Evolutionary conservation across 208 protist genomes (phyloP), one percentile per base, ranked within the genome.

Genomic region (Endotrypanum monterogeii): DNA sequence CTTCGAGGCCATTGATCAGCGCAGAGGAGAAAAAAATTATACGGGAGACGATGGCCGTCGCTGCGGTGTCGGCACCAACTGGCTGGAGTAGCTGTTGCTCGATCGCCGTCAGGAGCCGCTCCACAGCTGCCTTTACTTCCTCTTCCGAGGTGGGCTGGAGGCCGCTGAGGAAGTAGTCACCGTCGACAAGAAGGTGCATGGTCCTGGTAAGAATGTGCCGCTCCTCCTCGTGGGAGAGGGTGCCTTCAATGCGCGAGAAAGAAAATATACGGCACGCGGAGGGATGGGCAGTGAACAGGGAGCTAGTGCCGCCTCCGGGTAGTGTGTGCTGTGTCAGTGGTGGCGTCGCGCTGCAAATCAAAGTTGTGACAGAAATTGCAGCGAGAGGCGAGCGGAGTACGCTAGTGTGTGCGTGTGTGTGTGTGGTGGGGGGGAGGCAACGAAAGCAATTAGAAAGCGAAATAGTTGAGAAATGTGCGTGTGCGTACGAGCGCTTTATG

Each of bases 111-210:
- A 86, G 32, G 56, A 94, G 72, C 18, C 82, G 73, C 11, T 90
- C 79, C 6, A 91, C 78, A 6, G 79, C 78, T 2, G 44, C 69
- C 51, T 77, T 79, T 50, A 94, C 83, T 25, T 66, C 86, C 16
- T 57, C 81, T 58, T 90, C 85, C 16, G 74, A 82, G 28, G 76
- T 82, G 14, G 88, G 87, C 69, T 56, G 82, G 75, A 94, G 80
- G 56, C 90, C 90, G n/a, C 82, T 80, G 39, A 94, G 82, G 52
- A 92, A 78, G 77, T 94, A 94, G 72, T 92, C 90, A 8, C 90
- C 90, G 71, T 94, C 90, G 1, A 94, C 81, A 41, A 94, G 82
- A 39, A 94, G 82, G 71, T 85, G 82, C 66, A 86, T 80, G 25
- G 3, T 67, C 39, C n/a, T 35, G 39, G 37, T 23, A 41, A 52